Evolutionary conservation across 176 grass and related monocot species (phyloP), one percentile per base, ranked within the genome.

Genomic region (Poa annua): DNA sequence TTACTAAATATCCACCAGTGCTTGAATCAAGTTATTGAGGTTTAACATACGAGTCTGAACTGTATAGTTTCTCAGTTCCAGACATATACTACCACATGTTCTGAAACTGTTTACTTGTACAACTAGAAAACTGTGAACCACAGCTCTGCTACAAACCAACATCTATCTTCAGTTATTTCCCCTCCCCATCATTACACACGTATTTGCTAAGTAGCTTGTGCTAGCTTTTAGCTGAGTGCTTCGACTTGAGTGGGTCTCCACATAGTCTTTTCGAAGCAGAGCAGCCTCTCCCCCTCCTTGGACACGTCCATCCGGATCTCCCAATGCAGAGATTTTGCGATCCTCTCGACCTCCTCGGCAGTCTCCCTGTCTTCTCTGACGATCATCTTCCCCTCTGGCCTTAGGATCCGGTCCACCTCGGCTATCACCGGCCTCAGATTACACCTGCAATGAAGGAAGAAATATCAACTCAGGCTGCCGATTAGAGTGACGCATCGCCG

Each of bases 361-460:
- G 88, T 94, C 55, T 84, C 88, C 47, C 13, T 21, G 59, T 87
- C 84, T 22, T 97, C 95, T 11, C 90, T 78, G 34, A 92, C 86
- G 66, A 94, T 92, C 56, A 97, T 79, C 61, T 88, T 89, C 12
- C 95, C 95, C 35, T 84, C 81, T 4, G 95, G 95, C 83, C 95
- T 85, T 13, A 97, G 50, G 55, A 97, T 86, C 72, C 95, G 84
- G 89, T 94, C 95, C 66, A 94, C 92, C 87, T 97, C 95, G 10
- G 38, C 86, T 2, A 97, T 85, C 47, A 88, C 81, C n/a, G 84
- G 68, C 78, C 85, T 71, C 36, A 94, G 69, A 8, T 89, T 86
- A 49, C 95, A 97, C 83, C 92, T 96, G 79, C 36, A 33, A 21
- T 12, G 62, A 85, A 14, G 8, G 19, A 62, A 21, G 25, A 29